phyloP scores from a whole-genome alignment of 2,329 filamentous ascomycete genomes.

The Diaporthe sp. region DNA sequence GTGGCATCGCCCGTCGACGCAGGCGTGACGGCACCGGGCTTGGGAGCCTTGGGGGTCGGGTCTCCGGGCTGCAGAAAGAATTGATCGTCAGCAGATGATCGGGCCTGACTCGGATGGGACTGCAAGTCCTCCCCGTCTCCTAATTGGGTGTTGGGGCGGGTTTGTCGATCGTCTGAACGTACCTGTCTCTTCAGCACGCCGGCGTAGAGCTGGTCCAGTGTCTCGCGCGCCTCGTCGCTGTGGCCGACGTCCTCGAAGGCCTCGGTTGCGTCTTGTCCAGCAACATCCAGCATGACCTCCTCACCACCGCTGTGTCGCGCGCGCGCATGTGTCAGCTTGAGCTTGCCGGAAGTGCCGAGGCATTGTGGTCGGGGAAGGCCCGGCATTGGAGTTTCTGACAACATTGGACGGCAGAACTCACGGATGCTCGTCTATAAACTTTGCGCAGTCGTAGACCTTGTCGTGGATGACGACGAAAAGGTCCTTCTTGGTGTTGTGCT shows the following conservation, averaged over 20 bases:
- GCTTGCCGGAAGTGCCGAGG: slow-evolving; percentile 22
- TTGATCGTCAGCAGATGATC: slow-evolving; percentile 13
- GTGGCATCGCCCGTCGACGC: slow-evolving; percentile 63
- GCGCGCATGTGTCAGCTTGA: slow-evolving; percentile 47
- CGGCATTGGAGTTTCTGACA: slow-evolving; percentile 19
- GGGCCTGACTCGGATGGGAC: background rate
- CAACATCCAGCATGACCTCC: slow-evolving; percentile 97
- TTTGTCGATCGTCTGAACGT: slow-evolving; percentile 53
- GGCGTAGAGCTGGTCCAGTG: slow-evolving; percentile 82
- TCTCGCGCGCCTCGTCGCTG: slow-evolving; percentile 97
- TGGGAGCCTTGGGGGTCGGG: slow-evolving; percentile 76
- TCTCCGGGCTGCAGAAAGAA: slow-evolving; percentile 75
- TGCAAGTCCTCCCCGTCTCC: background rate
- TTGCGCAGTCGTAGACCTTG: slow-evolving; percentile 92
- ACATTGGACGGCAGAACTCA: slow-evolving; percentile 59
- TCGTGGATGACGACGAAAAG: slow-evolving; percentile 93
- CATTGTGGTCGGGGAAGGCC: background rate
- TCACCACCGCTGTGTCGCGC: slow-evolving; percentile 83
- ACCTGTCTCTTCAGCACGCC: slow-evolving; percentile 87
- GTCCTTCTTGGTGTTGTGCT: slow-evolving; percentile 95
- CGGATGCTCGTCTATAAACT: slow-evolving; percentile 98
- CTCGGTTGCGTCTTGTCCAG: slow-evolving; percentile 95
- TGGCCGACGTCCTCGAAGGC: slow-evolving; percentile 99
- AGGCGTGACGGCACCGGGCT: slow-evolving; percentile 63
- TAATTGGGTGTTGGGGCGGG: background rate